Evolutionary conservation across 345 rosid species (phyloP).

Genomic region (Acer negundo): DNA sequence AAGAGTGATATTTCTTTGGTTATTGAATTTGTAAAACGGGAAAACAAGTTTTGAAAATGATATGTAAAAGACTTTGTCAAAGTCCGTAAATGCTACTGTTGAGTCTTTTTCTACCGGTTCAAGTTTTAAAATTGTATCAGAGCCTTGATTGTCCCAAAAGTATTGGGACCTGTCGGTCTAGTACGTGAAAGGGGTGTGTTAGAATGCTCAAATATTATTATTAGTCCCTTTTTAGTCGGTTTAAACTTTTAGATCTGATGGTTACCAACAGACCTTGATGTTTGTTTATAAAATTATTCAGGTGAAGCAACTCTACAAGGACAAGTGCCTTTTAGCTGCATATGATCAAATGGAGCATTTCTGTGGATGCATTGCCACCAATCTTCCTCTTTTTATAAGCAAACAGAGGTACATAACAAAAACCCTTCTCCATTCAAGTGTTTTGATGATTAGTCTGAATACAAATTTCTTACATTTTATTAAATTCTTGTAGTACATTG

Average conservation of each 20-base stretch:
- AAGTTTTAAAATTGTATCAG: no score
- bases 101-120: no score
- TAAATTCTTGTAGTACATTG: conserved; percentile 16
- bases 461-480: no score
- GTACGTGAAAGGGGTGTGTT: no score
- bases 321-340: conserved; percentile 35
- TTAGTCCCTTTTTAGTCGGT: no score
- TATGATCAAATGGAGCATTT: conserved; percentile 38
- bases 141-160: no score
- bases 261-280: background rate
- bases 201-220: no score
- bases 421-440: background rate
- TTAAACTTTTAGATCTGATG: no score
- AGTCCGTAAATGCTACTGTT: no score
- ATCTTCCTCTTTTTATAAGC: conserved; percentile 11
- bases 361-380: conserved; percentile 24
- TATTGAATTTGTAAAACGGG: background rate
- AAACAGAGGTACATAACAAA: conserved; percentile 15
- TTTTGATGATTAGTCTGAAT: background rate
- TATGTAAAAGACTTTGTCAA: no score
- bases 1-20: background rate
- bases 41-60: background rate
- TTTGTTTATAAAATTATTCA: background rate
- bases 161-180: no score
- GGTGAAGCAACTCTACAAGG: conserved; percentile 34